Conservation (phyloP, 208 protist genomes). For the Trypanosoma brucei region DNA sequence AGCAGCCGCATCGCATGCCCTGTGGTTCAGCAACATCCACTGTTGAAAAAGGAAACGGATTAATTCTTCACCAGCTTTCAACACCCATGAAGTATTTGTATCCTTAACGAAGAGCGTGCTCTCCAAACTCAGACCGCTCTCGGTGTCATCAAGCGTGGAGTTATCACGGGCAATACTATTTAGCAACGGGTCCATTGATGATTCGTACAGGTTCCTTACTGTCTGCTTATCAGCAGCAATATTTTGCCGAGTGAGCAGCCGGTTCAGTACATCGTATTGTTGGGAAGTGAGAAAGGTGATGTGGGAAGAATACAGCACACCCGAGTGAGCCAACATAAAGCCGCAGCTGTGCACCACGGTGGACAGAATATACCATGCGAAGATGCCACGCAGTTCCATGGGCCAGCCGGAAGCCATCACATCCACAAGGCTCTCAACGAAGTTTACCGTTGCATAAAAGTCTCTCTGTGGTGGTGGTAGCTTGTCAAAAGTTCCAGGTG, state of each 20-base stretch:
- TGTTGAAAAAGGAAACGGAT: conserved; percentile 9
- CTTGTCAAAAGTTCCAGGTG: conserved; percentile 58
- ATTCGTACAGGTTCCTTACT: conserved; percentile 1
- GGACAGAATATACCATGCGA: conserved; percentile 50
- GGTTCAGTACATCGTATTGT: conserved; percentile 34
- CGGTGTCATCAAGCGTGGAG: neutral
- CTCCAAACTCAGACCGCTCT: neutral
- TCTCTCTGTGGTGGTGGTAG: conserved; percentile 47
- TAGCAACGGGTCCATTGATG: conserved; percentile 24
- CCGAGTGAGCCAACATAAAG: conserved; percentile 23
- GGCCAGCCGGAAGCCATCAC: conserved; percentile 67
- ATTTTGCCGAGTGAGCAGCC: conserved; percentile 17
- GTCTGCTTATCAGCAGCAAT: conserved; percentile 4
- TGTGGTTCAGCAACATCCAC: conserved; percentile 16
- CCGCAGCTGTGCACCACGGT: conserved; percentile 24
- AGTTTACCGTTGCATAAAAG: conserved; percentile 67
- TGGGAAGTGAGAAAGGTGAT: conserved; percentile 31
- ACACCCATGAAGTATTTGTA: neutral
- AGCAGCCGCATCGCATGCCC: conserved; percentile 11
- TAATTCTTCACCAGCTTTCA: conserved; percentile 1
- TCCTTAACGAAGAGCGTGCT: neutral
- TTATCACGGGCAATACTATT: conserved; percentile 12
- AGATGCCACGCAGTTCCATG: conserved; percentile 42
- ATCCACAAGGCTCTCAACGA: conserved; percentile 51
- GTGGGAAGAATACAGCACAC: conserved; percentile 26